A percentile compares a stretch with the other conserved stretches of the same genome.
phyloP scores from a whole-genome alignment of 306 rosid species.

The Senna siamea region DNA sequence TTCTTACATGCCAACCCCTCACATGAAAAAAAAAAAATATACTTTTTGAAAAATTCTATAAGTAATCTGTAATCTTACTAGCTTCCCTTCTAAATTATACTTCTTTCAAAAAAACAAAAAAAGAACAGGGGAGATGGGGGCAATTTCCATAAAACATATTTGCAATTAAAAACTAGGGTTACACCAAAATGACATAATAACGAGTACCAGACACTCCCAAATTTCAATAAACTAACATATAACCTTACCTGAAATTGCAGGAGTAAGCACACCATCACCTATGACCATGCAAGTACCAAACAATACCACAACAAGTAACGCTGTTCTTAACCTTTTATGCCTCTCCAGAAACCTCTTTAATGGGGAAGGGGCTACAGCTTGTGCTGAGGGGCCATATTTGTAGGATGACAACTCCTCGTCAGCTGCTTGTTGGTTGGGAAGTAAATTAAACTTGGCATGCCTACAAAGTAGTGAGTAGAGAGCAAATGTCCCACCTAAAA shows the following conservation, averaged over 20 bases:
- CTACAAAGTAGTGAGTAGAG: slow-evolving; percentile 85
- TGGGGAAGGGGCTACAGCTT: slow-evolving; percentile 49
- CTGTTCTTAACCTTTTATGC: slow-evolving; percentile 67
- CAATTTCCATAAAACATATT: neutral
- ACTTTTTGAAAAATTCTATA: no score
- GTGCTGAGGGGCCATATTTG: slow-evolving; percentile 77
- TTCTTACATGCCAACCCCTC: neutral
- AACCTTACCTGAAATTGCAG: slow-evolving; percentile 73
- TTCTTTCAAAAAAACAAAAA: neutral
- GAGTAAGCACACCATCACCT: slow-evolving; percentile 90
- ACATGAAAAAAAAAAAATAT: neutral
- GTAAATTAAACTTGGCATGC: slow-evolving; percentile 82
- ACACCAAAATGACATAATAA: slow-evolving; percentile 23
- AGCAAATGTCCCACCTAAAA: slow-evolving; percentile 81
- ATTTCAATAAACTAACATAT: slow-evolving; percentile 17
- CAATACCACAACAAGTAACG: slow-evolving; percentile 67
- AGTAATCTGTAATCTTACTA: neutral
- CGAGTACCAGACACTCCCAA: neutral
- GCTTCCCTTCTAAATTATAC: slow-evolving; percentile 4
- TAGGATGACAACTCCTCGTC: slow-evolving; percentile 86
- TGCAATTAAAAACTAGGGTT: neutral
- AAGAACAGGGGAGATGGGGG: neutral
- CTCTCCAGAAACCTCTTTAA: slow-evolving; percentile 77
- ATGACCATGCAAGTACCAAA: slow-evolving; percentile 89
- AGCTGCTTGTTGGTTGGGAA: slow-evolving; percentile 89